These are phyloP conservation scores for Colletotrichum tropicale DNA, from an alignment of 2,329 filamentous ascomycete species.

Conservation along the genomic window DNA sequence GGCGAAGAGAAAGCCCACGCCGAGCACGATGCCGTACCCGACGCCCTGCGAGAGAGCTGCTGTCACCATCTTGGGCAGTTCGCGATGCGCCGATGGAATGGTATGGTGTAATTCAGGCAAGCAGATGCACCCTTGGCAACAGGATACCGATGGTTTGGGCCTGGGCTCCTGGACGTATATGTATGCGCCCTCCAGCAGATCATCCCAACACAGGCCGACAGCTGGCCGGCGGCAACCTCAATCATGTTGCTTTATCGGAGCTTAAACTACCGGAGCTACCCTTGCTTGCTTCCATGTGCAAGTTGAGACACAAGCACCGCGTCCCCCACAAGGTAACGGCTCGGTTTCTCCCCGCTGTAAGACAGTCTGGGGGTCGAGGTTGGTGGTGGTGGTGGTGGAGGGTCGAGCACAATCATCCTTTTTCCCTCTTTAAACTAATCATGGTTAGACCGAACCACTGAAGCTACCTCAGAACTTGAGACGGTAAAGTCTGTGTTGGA, in stretches of 20 bases:
- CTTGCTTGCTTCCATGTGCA: background rate
- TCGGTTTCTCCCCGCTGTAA: background rate
- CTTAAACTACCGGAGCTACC: constrained; percentile 2
- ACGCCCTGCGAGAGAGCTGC: constrained; percentile 62
- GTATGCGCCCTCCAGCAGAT: background rate
- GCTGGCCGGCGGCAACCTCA: constrained; percentile 18
- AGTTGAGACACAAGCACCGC: background rate
- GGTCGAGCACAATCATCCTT: background rate
- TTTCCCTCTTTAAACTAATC: background rate
- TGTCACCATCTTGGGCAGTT: constrained; percentile 13
- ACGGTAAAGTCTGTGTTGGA: background rate
- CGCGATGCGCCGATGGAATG: background rate
- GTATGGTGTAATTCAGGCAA: background rate
- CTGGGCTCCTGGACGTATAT: constrained; percentile 8
- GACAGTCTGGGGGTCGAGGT: background rate
- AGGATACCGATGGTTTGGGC: background rate
- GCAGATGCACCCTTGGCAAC: background rate
- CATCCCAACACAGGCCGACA: background rate
- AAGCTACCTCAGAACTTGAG: background rate
- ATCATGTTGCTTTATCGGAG: constrained; percentile 8
- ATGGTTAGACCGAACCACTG: background rate
- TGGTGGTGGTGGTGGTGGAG: background rate
- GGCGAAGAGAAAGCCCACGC: constrained; percentile 75
- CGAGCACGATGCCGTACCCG: constrained; percentile 80
- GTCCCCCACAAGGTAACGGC: background rate